Base-by-base conservation (phyloP, 2,329 filamentous ascomycete genomes). In the Phaeomoniella chlamydospora region DNA sequence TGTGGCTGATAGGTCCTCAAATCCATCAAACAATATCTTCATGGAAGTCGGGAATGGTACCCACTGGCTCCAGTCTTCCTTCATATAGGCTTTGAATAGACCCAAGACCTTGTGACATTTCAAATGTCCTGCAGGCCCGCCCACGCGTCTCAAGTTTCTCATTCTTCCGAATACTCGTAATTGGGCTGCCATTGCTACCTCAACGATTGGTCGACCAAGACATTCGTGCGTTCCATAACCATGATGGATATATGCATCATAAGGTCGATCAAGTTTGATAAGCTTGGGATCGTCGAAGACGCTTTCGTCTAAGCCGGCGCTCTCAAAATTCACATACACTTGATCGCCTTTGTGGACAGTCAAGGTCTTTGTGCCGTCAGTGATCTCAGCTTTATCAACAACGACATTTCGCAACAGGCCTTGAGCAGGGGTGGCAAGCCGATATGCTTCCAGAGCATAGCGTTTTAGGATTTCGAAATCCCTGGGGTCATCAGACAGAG, bases 141-240 rank as follows among this genome's bases (percentile, higher is more conserved):
- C 57, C 6, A 56, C 52, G 18, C 57, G 57, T 16, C 58, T 53
- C 9, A 62, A 50, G 37, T 61, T 61, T 37, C 58, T 53, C 37
- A 62, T 40, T 26, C 53, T 49, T 12, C 57, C 58, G 18, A 63
- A 48, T 1, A 60, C 54, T 40, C 56, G 57, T 6, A 61, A 49
- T 51, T 59, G 59, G 5, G 56, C 53, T 3, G 57, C 52, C 4
- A 68, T 47, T 31, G 59, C 64, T 0, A 58, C 49, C 10, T 59
- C 50, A 0, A 60, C 55, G 1, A 67, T 43, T 3, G 65, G 54
- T 22, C 55, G 53, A 29, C 56, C 60, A 2, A 67, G 18, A 38
- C 66, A 70, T 17, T 62, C 55, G 46, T 70, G 65, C 18, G 61
- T 57, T 0, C 64, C 64, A 36, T 58, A 59, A 43, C 62, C 62